These are phyloP conservation scores for Ceraceosorus bombacis DNA, from an alignment of 1,284 basidiomycete genomes.

Conservation along the genomic window DNA sequence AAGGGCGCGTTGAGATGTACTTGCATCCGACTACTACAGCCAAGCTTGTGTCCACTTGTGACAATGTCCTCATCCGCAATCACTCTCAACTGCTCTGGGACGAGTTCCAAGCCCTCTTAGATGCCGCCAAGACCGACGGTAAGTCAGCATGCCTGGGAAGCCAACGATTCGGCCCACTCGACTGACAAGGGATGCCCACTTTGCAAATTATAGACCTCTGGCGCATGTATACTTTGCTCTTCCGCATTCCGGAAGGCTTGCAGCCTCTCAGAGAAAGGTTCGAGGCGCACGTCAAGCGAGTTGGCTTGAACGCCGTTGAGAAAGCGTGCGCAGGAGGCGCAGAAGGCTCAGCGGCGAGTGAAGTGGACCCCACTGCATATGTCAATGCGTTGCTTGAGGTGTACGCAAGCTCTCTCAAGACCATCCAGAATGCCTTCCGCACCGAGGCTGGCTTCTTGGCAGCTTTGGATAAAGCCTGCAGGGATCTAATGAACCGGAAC, in stretches of 20 bases:
- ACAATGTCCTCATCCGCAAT: slow-evolving; percentile 81
- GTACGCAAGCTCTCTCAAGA: slow-evolving; percentile 83
- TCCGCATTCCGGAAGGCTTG: slow-evolving; percentile 79
- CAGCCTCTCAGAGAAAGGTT: slow-evolving; percentile 88
- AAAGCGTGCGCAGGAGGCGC: slow-evolving; percentile 55
- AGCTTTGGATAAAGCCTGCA: slow-evolving; percentile 82
- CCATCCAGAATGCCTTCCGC: slow-evolving; percentile 81
- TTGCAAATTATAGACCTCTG: slow-evolving; percentile 53
- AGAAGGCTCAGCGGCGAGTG: slow-evolving; percentile 51
- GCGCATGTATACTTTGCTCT: slow-evolving; percentile 86
- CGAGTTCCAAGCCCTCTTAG: slow-evolving; percentile 84
- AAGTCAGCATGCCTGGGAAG: slow-evolving; percentile 8
- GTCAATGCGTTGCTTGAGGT: slow-evolving; percentile 86
- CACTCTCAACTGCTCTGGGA: slow-evolving; percentile 86
- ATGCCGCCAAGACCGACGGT: slow-evolving; percentile 79
- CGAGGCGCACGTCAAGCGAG: slow-evolving; percentile 86
- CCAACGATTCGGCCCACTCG: neutral
- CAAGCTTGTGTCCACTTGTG: slow-evolving; percentile 76
- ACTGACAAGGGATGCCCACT: neutral
- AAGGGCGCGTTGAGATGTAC: slow-evolving; percentile 89
- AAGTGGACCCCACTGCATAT: slow-evolving; percentile 73
- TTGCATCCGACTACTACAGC: slow-evolving; percentile 59
- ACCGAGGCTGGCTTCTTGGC: slow-evolving; percentile 92
- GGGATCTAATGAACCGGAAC: slow-evolving; percentile 93
- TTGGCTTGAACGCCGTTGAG: slow-evolving; percentile 73